Percentiles rank a stretch among this genome's conserved stretches.
phyloP scores from a whole-genome alignment of 495 filamentous ascomycete species.

The Neurospora sp. region DNA sequence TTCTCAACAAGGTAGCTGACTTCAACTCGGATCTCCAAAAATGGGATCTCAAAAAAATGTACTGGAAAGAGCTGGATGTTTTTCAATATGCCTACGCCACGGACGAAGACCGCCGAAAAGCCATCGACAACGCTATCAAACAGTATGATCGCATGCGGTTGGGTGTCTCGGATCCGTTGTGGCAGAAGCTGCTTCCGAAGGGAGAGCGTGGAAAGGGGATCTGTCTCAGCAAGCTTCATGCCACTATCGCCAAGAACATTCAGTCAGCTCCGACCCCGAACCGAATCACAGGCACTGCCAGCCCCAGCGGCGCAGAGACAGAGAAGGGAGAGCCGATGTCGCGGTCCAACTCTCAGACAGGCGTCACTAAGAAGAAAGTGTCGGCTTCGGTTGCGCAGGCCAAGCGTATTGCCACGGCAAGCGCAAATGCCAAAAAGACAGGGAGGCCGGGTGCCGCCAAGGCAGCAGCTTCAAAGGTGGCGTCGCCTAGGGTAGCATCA shows the following conservation, averaged over 20 bases:
- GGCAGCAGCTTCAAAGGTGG: conserved; percentile 6
- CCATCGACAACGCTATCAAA: conserved; percentile 76
- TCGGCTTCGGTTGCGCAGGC: conserved; percentile 51
- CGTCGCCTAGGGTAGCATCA: conserved; percentile 13
- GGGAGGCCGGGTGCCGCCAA: neutral
- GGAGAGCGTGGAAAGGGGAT: conserved; percentile 73
- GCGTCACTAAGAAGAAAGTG: conserved; percentile 43
- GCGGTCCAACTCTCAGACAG: conserved; percentile 42
- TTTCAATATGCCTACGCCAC: conserved; percentile 64
- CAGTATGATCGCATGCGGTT: conserved; percentile 72
- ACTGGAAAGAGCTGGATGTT: conserved; percentile 74
- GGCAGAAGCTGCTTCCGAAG: conserved; percentile 68
- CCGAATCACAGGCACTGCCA: conserved; percentile 44
- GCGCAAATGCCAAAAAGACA: conserved; percentile 15
- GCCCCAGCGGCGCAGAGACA: conserved; percentile 46
- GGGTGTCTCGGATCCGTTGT: conserved; percentile 59
- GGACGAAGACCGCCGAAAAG: conserved; percentile 58
- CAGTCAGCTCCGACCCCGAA: conserved; percentile 48
- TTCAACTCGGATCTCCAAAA: conserved; percentile 45
- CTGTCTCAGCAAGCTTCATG: conserved; percentile 61
- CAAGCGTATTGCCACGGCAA: conserved; percentile 45
- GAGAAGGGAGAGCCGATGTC: conserved; percentile 42
- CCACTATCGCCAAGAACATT: conserved; percentile 45
- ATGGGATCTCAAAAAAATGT: conserved; percentile 57
- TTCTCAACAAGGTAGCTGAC: conserved; percentile 50